These are phyloP conservation scores for Pseudogymnoascus sp. DNA, from an alignment of 2,329 filamentous ascomycete species.

Conservation along the genomic window DNA sequence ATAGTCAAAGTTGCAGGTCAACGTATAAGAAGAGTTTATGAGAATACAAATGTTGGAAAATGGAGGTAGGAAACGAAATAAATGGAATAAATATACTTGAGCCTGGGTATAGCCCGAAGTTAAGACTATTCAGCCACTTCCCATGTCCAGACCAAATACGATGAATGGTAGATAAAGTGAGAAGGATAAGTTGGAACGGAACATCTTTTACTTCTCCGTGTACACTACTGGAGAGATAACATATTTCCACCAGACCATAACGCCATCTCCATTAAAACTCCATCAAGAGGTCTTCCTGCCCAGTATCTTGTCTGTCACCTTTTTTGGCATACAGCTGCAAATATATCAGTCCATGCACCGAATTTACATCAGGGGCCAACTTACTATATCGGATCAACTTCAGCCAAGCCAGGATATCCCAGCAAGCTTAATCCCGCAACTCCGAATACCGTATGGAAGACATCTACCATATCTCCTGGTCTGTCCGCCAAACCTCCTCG, in stretches of 20 bases:
- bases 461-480: conserved; percentile 91
- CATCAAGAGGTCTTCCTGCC: conserved; percentile 28
- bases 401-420: conserved; percentile 65
- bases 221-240: conserved; percentile 6
- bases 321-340: conserved; percentile 62
- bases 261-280: not conserved
- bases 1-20: not conserved
- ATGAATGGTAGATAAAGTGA: not conserved
- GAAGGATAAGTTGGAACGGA: not conserved
- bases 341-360: conserved; percentile 15
- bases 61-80: not conserved
- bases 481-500: conserved; percentile 81
- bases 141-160: not conserved
- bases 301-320: conserved; percentile 54
- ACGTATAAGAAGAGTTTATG: not conserved
- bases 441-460: conserved; percentile 91
- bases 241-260: not conserved
- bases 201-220: not conserved
- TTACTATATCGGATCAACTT: conserved; percentile 83
- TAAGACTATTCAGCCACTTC: not conserved
- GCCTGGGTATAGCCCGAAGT: not conserved
- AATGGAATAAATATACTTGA: not conserved
- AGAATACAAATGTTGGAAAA: not conserved
- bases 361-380: conserved; percentile 21
- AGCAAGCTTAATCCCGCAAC: conserved; percentile 82